Base-by-base conservation (phyloP, 129 eudicot genomes). In the Centaurea solstitialis region DNA sequence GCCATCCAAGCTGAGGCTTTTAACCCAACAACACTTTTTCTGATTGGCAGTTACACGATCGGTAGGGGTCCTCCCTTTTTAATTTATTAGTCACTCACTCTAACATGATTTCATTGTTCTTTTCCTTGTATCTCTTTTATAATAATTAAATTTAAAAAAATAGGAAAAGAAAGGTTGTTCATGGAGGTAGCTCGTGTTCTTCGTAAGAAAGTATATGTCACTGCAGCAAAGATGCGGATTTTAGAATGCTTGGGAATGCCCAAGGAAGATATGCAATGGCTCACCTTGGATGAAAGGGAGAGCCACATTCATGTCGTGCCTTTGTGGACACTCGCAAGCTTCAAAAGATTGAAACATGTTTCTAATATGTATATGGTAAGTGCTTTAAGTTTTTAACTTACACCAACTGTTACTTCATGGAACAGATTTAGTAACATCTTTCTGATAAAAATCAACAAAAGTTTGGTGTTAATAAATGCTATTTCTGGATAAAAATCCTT, bases 1-100 rank as follows among this genome's bases (percentile, higher is more conserved):
- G 92, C 98, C 74, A 93, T 96, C 79, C 99, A 93, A 86, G 99
- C 99, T 74, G 99, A 96, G 90, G 87, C 93, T 69, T 96, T 96
- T 76, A 93, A 96, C 85, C 93, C 93, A 6, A 93, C 72, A 84
- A 93, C 99, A 28, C 77, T 96, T 67, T 96, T 93, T 84, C 72
- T 96, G 79, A 96, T 96, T 82, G 99, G 99, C 75, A 93, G 99
- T 86, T 96, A 96, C 74, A 96, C 98, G 18, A 96, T 96, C 50
- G 99, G 99, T 96, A 87, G 11, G n/a, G 62, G 57, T 77, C 26
- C 47, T 72, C 65, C 72, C 61, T 71, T 64, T 77, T 33, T 33
- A 33, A 68, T 80, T n/a, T 53, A 38, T 41, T 70, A 6, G 35
- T 24, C 73, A 1, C 33, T 35, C 23, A 33, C 41, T 62, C 40